A percentile compares a stretch with the other conserved stretches of the same genome.
Conservation (phyloP, 208 protist species). For the Willaertia magna region DNA sequence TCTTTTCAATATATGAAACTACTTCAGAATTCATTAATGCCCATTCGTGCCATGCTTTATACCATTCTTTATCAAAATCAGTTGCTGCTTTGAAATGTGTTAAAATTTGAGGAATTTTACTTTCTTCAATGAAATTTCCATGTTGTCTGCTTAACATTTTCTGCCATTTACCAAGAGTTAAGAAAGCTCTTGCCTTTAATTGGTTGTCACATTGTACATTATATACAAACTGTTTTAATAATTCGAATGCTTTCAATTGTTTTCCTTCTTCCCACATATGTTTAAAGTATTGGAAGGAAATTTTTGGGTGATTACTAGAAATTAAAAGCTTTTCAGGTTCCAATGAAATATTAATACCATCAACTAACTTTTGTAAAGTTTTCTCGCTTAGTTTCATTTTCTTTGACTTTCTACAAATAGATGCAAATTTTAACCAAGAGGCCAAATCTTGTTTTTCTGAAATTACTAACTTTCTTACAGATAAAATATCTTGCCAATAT, state of each 20-base stretch:
- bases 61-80: conserved; percentile 69
- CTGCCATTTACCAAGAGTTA: neutral
- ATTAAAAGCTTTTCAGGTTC: neutral
- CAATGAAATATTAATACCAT: neutral
- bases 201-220: conserved; percentile 2
- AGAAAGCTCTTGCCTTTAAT: neutral
- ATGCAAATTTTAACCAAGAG: conserved; percentile 93
- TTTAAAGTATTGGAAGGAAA: conserved; percentile 18
- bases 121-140: conserved; percentile 1
- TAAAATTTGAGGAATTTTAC: conserved; percentile 27
- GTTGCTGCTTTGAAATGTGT: conserved; percentile 56
- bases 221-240: conserved; percentile 2
- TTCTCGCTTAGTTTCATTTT: conserved; percentile 40
- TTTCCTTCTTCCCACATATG: conserved; percentile 15
- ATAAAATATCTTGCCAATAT: conserved; percentile 89
- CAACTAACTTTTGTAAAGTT: neutral
- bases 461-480: conserved; percentile 84
- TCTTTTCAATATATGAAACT: conserved; percentile 40
- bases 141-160: neutral
- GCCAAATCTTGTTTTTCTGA: conserved; percentile 73
- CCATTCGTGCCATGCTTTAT: conserved; percentile 93
- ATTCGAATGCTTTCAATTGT: neutral
- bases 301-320: neutral
- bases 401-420: conserved; percentile 71
- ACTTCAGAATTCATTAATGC: conserved; percentile 86